A percentile compares a stretch with the other conserved stretches of the same genome.
Conservation (phyloP, 2,329 filamentous ascomycete species). For the Pseudocercospora cruenta region DNA sequence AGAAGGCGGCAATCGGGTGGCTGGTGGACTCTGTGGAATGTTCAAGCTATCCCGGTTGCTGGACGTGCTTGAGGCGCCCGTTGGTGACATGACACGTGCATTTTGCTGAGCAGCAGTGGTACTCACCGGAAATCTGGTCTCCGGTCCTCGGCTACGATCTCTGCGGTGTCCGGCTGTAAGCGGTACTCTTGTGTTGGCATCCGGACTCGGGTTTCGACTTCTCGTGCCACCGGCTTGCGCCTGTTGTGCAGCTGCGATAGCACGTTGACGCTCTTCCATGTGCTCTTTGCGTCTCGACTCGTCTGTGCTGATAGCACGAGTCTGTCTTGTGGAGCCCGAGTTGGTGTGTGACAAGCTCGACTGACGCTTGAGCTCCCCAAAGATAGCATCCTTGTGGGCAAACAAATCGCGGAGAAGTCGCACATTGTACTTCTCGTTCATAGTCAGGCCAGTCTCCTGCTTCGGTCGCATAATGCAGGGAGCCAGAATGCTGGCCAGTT, state of each 20-base stretch:
- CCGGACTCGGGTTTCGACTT: conserved; percentile 53
- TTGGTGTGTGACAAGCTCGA: conserved; percentile 70
- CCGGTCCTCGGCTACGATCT: conserved; percentile 70
- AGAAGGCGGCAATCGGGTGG: conserved; percentile 15
- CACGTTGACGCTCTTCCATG: conserved; percentile 89
- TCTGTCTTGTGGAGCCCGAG: conserved; percentile 63
- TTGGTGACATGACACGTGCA: conserved; percentile 47
- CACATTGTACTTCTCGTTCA: conserved; percentile 93
- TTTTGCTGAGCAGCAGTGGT: conserved; percentile 52
- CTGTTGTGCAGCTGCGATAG: conserved; percentile 61
- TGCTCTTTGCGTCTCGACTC: conserved; percentile 92
- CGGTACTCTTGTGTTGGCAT: conserved; percentile 42
- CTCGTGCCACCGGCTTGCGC: conserved; percentile 31
- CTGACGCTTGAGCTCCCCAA: conserved; percentile 92
- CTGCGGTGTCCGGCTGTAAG: conserved; percentile 64
- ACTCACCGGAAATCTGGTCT: conserved; percentile 78
- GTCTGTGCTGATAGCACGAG: conserved; percentile 85
- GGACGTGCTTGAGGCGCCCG: conserved; percentile 28
- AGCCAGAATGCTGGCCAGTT: conserved; percentile 74
- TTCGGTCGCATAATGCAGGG: conserved; percentile 88
- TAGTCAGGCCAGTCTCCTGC: conserved; percentile 83
- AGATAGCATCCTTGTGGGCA: conserved; percentile 90
- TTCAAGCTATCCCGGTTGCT: conserved; percentile 71
- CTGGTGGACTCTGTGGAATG: conserved; percentile 66
- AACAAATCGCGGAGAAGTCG: conserved; percentile 91